Conservation (phyloP, 805 yeast species). For the Scheffersomyces lignosus region DNA sequence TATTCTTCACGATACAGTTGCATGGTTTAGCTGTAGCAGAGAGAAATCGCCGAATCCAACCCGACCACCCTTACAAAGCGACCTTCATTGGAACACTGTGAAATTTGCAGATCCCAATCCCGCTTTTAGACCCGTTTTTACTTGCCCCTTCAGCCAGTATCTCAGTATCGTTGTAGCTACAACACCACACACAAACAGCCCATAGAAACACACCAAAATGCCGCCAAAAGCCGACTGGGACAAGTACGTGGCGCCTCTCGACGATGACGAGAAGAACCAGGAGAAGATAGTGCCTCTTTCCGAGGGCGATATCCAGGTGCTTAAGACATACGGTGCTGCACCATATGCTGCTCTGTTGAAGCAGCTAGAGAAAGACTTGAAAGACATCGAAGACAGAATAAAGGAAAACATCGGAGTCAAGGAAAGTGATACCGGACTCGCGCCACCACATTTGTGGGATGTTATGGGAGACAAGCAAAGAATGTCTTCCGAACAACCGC, state of each 20-base stretch:
- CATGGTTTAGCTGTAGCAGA: no score
- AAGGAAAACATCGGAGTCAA: conserved; percentile 93
- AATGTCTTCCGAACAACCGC: conserved; percentile 89
- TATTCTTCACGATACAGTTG: no score
- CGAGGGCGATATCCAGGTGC: conserved; percentile 96
- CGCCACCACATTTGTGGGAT: conserved; percentile 97
- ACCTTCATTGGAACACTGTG: no score
- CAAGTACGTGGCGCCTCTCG: conserved; percentile 87
- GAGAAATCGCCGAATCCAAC: no score
- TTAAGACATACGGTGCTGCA: conserved; percentile 96
- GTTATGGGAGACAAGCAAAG: conserved; percentile 93
- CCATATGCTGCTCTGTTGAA: conserved; percentile 87
- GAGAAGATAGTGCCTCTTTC: conserved; percentile 82
- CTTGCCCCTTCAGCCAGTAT: no score
- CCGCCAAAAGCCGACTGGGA: conserved; percentile 99
- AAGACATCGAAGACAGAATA: conserved; percentile 79
- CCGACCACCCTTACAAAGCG: no score
- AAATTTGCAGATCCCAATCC: no score
- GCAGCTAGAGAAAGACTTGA: conserved; percentile 81
- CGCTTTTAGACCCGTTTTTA: no score
- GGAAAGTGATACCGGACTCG: conserved; percentile 97
- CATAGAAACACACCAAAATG: conserved; percentile 44
- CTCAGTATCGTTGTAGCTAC: no score
- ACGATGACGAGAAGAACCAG: conserved; percentile 59
- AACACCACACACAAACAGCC: background rate